phyloP scores from a whole-genome alignment of 495 filamentous ascomycete genomes.

The Saxispiralis lemnorum region DNA sequence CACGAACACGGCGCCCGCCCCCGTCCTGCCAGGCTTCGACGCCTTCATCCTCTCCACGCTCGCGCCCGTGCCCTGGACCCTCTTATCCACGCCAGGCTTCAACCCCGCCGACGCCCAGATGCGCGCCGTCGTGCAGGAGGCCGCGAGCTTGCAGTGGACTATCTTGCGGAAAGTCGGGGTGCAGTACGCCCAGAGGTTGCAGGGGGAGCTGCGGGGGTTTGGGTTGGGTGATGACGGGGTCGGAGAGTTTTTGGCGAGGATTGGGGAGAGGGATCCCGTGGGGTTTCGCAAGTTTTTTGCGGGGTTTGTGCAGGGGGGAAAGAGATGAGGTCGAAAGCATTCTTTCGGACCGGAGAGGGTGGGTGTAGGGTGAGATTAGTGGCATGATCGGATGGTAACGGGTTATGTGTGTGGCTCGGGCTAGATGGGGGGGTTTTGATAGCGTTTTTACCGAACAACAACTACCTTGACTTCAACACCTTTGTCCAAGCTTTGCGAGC shows the following conservation, averaged over 20 bases:
- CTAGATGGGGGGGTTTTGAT: no score
- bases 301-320: constrained; percentile 18
- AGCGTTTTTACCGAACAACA: no score
- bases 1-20: constrained; percentile 21
- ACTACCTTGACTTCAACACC: no score
- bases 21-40: constrained; percentile 74
- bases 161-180: constrained; percentile 73
- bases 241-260: constrained; percentile 11
- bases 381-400: no score
- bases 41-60: constrained; percentile 76
- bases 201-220: constrained; percentile 36
- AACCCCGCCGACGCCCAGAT: constrained; percentile 69
- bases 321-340: constrained; percentile 7
- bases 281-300: constrained; percentile 23
- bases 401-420: no score
- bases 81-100: constrained; percentile 58
- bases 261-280: constrained; percentile 16
- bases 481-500: no score
- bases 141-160: constrained; percentile 63
- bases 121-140: constrained; percentile 67
- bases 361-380: no score
- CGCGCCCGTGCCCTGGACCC: constrained; percentile 71
- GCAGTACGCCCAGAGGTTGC: constrained; percentile 39
- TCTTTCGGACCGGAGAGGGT: no score
- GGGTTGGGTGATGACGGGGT: constrained; percentile 15